A percentile compares a stretch with the other conserved stretches of the same genome.
These are phyloP conservation scores for Triadica sebifera DNA, from an alignment of 345 rosid species.

Conservation along the genomic window DNA sequence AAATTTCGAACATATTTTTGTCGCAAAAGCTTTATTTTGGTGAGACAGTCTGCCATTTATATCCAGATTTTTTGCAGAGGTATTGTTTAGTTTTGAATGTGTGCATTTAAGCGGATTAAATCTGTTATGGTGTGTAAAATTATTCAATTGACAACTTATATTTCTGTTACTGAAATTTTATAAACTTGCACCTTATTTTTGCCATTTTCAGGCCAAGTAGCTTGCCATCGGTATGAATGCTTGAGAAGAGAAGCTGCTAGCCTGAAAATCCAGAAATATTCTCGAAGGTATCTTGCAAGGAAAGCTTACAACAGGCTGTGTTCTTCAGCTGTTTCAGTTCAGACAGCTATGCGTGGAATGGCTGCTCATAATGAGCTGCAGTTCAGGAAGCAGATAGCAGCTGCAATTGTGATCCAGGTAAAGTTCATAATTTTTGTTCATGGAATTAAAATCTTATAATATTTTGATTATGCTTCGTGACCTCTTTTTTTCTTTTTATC, in stretches of 20 bases:
- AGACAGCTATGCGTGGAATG: constrained; percentile 88
- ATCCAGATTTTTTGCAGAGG: constrained; percentile 90
- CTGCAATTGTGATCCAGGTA: constrained; percentile 81
- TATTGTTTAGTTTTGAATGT: constrained; percentile 26
- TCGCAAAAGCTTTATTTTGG: constrained; percentile 52
- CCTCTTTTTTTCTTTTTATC: background rate
- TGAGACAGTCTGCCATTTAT: constrained; percentile 56
- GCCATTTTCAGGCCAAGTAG: constrained; percentile 64
- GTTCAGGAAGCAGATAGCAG: constrained; percentile 64
- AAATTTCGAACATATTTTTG: constrained; percentile 77
- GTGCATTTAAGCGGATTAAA: constrained; percentile 10
- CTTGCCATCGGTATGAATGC: constrained; percentile 53
- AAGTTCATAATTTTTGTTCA: background rate
- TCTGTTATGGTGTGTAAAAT: background rate
- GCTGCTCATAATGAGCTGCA: constrained; percentile 67
- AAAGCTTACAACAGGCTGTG: constrained; percentile 54
- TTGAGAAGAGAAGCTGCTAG: constrained; percentile 74
- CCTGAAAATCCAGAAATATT: constrained; percentile 74
- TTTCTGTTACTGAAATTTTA: background rate
- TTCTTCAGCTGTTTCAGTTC: constrained; percentile 64
- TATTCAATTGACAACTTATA: background rate
- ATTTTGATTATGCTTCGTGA: background rate
- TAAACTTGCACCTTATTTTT: background rate
- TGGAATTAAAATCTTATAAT: background rate
- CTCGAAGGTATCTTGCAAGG: constrained; percentile 69